Conservation (phyloP, 169 alveolate genomes). For the Plasmodium billcollinsi region DNA sequence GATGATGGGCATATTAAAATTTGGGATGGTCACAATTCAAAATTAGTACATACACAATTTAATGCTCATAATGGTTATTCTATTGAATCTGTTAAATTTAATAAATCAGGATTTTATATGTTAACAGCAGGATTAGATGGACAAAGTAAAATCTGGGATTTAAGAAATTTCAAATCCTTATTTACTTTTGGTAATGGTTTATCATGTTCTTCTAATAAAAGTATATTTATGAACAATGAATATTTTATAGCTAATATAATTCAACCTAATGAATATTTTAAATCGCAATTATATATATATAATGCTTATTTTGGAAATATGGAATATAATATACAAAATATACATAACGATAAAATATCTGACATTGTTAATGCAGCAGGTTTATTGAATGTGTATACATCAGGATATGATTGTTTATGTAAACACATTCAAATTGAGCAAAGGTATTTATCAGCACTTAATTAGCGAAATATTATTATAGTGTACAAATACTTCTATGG, state of each 20-base stretch:
- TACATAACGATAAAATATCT: constrained; percentile 44
- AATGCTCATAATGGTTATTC: constrained; percentile 80
- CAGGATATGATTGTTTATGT: constrained; percentile 46
- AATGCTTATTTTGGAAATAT: constrained; percentile 63
- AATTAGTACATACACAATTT: constrained; percentile 69
- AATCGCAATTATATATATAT: constrained; percentile 41
- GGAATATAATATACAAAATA: constrained; percentile 48
- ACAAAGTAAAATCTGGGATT: constrained; percentile 81
- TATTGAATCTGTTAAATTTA: constrained; percentile 79
- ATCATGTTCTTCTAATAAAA: constrained; percentile 55
- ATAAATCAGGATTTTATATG: constrained; percentile 74
- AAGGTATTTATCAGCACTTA: background rate
- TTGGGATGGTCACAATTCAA: constrained; percentile 85
- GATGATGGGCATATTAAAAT: constrained; percentile 59
- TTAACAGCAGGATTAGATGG: constrained; percentile 85
- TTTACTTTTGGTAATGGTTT: constrained; percentile 68
- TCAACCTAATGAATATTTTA: constrained; percentile 28
- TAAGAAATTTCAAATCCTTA: constrained; percentile 74
- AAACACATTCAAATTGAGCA: constrained; percentile 66
- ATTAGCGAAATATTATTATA: background rate
- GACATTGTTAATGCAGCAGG: constrained; percentile 54
- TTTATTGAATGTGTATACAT: constrained; percentile 48
- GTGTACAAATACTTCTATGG: background rate
- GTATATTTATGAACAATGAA: constrained; percentile 66
- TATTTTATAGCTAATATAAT: constrained; percentile 50